These are phyloP conservation scores for Ordospora colligata DNA, from an alignment of 371 early-diverging fungal species.

Conservation along the genomic window DNA sequence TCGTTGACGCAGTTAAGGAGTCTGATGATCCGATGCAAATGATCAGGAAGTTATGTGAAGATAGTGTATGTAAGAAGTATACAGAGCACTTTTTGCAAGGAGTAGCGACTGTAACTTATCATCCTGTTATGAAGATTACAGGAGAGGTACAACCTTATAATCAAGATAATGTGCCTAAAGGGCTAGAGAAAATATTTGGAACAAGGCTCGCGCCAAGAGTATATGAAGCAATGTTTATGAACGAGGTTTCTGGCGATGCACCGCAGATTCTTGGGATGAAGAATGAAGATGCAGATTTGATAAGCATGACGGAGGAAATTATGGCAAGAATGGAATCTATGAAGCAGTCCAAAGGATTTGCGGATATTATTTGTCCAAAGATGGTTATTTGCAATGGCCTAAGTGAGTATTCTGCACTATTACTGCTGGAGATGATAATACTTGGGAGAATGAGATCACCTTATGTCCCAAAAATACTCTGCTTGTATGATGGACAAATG, in stretches of 20 bases:
- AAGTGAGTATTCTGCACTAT: background rate
- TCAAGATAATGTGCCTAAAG: constrained; percentile 15
- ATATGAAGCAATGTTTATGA: constrained; percentile 27
- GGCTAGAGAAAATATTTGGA: constrained; percentile 50
- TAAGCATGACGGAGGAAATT: background rate
- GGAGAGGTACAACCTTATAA: constrained; percentile 30
- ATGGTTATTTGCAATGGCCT: background rate
- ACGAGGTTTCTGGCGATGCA: background rate
- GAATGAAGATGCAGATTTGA: background rate
- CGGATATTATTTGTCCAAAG: background rate
- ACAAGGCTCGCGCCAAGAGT: constrained; percentile 13
- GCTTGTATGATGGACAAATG: background rate
- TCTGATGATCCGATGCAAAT: background rate
- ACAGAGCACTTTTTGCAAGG: constrained; percentile 20
- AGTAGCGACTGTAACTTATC: constrained; percentile 16
- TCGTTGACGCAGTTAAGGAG: constrained; percentile 8
- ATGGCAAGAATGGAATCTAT: background rate
- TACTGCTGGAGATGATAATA: background rate
- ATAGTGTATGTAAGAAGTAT: constrained; percentile 6
- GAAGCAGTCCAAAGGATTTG: background rate
- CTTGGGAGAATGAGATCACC: background rate
- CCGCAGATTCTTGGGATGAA: background rate
- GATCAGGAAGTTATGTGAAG: background rate
- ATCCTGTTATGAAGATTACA: constrained; percentile 54
- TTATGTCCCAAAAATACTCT: background rate